phyloP scores from a whole-genome alignment of 352 stramenopile genomes.

The Phytophthora pisi region DNA sequence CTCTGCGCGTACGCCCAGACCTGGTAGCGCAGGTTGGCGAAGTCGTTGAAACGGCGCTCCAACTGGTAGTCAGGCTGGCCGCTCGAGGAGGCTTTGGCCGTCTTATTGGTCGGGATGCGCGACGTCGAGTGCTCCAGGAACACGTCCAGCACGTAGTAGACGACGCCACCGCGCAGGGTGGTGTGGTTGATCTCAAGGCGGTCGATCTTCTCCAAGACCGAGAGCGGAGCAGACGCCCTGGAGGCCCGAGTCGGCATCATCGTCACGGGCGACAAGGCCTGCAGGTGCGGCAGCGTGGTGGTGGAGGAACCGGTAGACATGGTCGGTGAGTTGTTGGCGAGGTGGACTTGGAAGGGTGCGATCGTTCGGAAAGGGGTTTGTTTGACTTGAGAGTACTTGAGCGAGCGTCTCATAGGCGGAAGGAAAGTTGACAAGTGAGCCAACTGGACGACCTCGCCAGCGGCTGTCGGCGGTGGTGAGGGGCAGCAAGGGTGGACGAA shows the following conservation, averaged over 20 bases:
- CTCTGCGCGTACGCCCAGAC: constrained; percentile 53
- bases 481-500: constrained; percentile 22
- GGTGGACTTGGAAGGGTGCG: neutral
- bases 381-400: constrained; percentile 24
- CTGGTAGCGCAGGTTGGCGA: constrained; percentile 55
- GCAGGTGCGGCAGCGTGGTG: constrained; percentile 28
- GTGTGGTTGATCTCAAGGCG: constrained; percentile 51
- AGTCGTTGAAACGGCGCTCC: constrained; percentile 59
- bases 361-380: neutral
- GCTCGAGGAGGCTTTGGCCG: constrained; percentile 22
- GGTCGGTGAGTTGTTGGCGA: constrained; percentile 8
- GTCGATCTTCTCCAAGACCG: constrained; percentile 46
- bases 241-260: constrained; percentile 33
- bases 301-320: constrained; percentile 31
- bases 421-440: constrained; percentile 48
- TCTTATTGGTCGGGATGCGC: constrained; percentile 68
- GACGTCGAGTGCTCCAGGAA: constrained; percentile 60
- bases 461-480: constrained; percentile 32
- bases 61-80: constrained; percentile 51
- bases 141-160: constrained; percentile 61
- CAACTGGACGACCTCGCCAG: constrained; percentile 21
- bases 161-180: constrained; percentile 44
- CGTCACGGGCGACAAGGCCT: constrained; percentile 30
- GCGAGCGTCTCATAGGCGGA: constrained; percentile 21
- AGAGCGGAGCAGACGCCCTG: constrained; percentile 35